These are phyloP conservation scores for Vanilla planifolia DNA, from an alignment of 106 monocot genomes.

Conservation along the genomic window DNA sequence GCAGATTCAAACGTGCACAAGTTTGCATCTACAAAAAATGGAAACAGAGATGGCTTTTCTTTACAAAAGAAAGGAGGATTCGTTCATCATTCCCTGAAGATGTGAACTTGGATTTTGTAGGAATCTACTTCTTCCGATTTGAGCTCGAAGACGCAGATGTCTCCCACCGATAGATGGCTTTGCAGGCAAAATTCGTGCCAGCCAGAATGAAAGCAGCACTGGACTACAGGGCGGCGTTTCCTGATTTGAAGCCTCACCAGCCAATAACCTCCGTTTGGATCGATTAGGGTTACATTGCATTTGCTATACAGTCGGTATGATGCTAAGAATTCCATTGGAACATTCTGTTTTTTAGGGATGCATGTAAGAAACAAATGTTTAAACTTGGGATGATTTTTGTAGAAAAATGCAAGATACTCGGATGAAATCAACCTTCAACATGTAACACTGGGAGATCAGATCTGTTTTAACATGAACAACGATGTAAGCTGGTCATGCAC, in stretches of 20 bases:
- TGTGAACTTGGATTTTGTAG: slow-evolving; percentile 1
- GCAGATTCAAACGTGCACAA: too few species aligned
- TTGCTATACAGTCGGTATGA: neutral
- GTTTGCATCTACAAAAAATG: too few species aligned
- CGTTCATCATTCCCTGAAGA: neutral
- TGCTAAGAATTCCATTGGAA: slow-evolving; percentile 4
- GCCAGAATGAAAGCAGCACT: neutral
- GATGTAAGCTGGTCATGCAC: too few species aligned
- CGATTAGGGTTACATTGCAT: neutral
- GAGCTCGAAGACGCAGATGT: slow-evolving; percentile 3
- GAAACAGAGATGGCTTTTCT: too few species aligned
- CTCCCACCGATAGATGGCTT: neutral
- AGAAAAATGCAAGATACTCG: too few species aligned
- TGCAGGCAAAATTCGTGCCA: slow-evolving; percentile 7
- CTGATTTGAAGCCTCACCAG: slow-evolving; percentile 1
- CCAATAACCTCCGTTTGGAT: neutral
- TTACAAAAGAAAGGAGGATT: too few species aligned
- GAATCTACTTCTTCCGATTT: slow-evolving; percentile 1
- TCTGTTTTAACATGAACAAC: too few species aligned
- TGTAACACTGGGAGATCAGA: too few species aligned
- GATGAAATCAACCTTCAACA: too few species aligned
- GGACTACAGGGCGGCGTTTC: slow-evolving; percentile 3
- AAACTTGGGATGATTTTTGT: too few species aligned
- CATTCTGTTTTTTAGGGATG: slow-evolving; percentile 8
- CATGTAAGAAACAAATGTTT: too few species aligned